Conservation (phyloP, 805 yeast species). For the Metschnikowia drakensbergensis region DNA sequence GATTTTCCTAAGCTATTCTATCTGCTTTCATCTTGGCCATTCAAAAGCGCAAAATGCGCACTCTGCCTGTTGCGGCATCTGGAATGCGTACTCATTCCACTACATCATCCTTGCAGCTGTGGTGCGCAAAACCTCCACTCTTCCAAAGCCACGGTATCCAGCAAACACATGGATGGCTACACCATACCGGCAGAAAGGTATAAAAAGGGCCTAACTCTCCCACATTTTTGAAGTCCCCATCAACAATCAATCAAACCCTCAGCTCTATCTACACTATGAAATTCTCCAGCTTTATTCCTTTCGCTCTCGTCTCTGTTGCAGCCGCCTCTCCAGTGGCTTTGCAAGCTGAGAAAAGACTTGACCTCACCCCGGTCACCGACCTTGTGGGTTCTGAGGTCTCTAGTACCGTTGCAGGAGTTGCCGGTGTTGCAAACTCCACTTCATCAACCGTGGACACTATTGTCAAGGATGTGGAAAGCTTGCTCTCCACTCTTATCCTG, state of each 20-base stretch:
- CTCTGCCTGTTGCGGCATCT: background rate
- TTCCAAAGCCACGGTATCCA: background rate
- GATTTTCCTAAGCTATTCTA: too few species aligned
- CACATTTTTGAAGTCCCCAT: background rate
- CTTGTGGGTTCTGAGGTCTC: background rate
- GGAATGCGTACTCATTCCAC: background rate
- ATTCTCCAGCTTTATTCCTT: slow-evolving; percentile 5
- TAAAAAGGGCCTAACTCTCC: background rate
- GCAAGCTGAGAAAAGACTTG: slow-evolving; percentile 1
- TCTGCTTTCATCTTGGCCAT: background rate
- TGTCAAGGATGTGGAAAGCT: slow-evolving; percentile 1
- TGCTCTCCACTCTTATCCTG: slow-evolving; percentile 4
- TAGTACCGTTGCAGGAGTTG: background rate
- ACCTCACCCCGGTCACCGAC: background rate
- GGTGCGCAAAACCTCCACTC: background rate
- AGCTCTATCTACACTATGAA: slow-evolving; percentile 5
- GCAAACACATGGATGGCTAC: background rate
- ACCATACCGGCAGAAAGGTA: background rate
- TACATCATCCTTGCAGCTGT: background rate
- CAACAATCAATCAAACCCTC: slow-evolving; percentile 1
- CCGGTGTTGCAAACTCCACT: background rate
- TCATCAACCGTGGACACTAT: background rate
- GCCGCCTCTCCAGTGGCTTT: slow-evolving; percentile 9
- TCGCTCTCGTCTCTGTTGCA: slow-evolving; percentile 10
- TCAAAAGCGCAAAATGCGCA: background rate